Conservation (phyloP, 1,139 yeast species). For the Yamadazyma diddensiae region DNA sequence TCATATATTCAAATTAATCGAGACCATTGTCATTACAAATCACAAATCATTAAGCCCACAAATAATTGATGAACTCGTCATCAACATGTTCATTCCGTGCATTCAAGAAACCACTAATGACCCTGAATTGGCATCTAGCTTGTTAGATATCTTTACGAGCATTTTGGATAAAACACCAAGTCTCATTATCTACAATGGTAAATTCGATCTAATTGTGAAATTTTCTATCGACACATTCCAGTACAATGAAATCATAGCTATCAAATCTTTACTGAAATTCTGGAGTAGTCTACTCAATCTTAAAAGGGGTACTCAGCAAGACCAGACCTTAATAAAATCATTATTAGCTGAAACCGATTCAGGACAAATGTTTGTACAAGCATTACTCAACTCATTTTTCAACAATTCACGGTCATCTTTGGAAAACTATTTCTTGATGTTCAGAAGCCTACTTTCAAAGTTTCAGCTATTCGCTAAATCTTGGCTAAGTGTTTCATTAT, state of each 20-base stretch:
- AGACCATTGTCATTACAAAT: constrained; percentile 37
- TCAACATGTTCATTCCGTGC: constrained; percentile 24
- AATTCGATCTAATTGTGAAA: constrained; percentile 35
- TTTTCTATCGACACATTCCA: constrained; percentile 45
- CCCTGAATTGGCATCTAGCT: constrained; percentile 51
- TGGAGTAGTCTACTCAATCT: constrained; percentile 60
- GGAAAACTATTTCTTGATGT: constrained; percentile 53
- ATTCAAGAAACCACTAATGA: constrained; percentile 23
- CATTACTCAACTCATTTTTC: constrained; percentile 34
- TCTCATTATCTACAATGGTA: constrained; percentile 7
- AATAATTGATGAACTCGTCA: constrained; percentile 25
- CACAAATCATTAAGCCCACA: constrained; percentile 25
- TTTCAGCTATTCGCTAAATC: constrained; percentile 45
- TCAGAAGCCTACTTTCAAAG: constrained; percentile 52
- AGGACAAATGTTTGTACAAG: constrained; percentile 34
- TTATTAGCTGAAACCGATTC: constrained; percentile 33
- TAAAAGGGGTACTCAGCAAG: constrained; percentile 50
- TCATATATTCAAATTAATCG: constrained; percentile 39
- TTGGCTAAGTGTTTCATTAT: constrained; percentile 42
- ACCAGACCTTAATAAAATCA: constrained; percentile 34
- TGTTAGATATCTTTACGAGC: constrained; percentile 41
- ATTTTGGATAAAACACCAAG: constrained; percentile 49
- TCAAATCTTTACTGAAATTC: constrained; percentile 60
- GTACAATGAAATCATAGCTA: constrained; percentile 62
- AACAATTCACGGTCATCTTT: constrained; percentile 59